Evolutionary conservation across 1,139 yeast species (phyloP), one percentile per base, ranked within the genome.

Genomic region (Lodderomyces theae): DNA sequence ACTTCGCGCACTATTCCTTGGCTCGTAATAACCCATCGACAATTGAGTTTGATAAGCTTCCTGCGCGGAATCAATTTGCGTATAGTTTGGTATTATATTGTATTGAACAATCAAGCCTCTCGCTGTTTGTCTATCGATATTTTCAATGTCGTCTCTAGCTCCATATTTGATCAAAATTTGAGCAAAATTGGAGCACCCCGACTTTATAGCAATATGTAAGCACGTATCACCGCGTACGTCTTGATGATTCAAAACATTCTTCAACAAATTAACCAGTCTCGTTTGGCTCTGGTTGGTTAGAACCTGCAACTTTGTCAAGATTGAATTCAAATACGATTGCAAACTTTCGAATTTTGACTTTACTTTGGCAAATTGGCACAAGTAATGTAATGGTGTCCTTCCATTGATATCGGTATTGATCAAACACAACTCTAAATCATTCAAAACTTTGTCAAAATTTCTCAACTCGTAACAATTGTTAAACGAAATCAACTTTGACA

Each of bases 391-490:
- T 2, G 90, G 90, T 1, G 88, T 79, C 48, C 90, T 67, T 12
- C 87, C 86, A 53, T 79, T 80, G 23, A 72, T 71, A 60, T 85
- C 94, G 3, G 92, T 86, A 40, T 82, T 81, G 34, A 82, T 79
- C 37, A 84, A 62, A 53, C 90, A 87, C 42, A 78, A 74, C 47
- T 84, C 82, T 50, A 90, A 69, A 40, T 84, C 70, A 25, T 83
- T 84, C 37, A 89, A 74, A 4, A 90, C 79, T 41, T 74, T 69
- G 3, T 84, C 80, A 54, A 90, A 90, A 48, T 86, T 85, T 42
- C 80, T 76, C 49, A 86, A 71, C 50, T 89, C 96, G 56, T 66
- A 87, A 51, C 96, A 87, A 59, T 92, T 92, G 47, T 90, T 89
- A 68, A 89, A 92, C 53, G 86, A 80, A 18, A 90, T 77, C 18